Percentiles rank a stretch among this genome's conserved stretches.
Evolutionary conservation across 768 basidiomycete genomes (phyloP).

Genomic region (Chlorophyllum brunneum): DNA sequence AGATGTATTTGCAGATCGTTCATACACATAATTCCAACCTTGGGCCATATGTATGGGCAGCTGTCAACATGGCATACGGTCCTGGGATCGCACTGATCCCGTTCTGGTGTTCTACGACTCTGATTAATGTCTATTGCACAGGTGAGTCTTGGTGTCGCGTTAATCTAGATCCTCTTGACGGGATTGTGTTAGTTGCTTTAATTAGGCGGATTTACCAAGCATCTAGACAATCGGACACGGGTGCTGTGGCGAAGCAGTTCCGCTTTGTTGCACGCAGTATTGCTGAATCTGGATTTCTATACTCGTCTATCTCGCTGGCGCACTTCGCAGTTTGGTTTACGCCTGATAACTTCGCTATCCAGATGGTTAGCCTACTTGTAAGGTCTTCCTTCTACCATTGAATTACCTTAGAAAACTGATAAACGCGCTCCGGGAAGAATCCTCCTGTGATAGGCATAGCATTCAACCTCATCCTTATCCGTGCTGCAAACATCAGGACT

Average conservation of each 20-base stretch:
- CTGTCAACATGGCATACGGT: not conserved
- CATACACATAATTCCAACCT: not conserved
- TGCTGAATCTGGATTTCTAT: not conserved
- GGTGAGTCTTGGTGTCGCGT: not conserved
- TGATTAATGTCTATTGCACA: not conserved
- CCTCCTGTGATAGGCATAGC: not conserved
- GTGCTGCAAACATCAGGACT: not conserved
- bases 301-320: not conserved
- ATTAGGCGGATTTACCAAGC: not conserved
- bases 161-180: too few species aligned
- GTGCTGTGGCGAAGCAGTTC: not conserved
- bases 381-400: not conserved
- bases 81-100: conserved; percentile 1
- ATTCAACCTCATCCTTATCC: conserved; percentile 3
- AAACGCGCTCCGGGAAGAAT: too few species aligned
- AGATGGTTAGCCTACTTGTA: not conserved
- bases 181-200: not conserved
- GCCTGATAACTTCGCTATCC: not conserved
- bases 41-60: not conserved
- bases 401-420: too few species aligned
- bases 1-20: not conserved
- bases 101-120: not conserved
- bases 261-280: not conserved
- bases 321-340: not conserved
- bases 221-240: not conserved